phyloP scores from a whole-genome alignment of 2,329 filamentous ascomycete species.

The Xylariomycetidae sp. region DNA sequence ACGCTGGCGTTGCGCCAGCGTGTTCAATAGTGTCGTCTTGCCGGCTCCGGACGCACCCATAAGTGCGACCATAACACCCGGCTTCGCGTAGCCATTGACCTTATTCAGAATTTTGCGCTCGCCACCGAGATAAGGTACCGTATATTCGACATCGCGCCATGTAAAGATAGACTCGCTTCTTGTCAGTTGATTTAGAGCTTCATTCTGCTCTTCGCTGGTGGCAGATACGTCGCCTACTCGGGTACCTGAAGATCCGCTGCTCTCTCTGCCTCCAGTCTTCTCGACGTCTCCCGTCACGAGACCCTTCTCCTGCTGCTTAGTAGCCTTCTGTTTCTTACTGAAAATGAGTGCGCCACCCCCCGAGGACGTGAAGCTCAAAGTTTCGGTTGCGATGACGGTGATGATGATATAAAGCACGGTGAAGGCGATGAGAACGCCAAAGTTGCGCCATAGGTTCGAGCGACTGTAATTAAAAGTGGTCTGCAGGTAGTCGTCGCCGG shows the following conservation, averaged over 20 bases:
- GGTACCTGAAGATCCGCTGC: slow-evolving; percentile 20
- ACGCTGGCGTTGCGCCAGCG: slow-evolving; percentile 65
- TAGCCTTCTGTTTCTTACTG: slow-evolving; percentile 61
- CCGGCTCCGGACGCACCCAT: slow-evolving; percentile 80
- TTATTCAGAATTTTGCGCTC: slow-evolving; percentile 60
- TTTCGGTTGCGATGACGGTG: slow-evolving; percentile 66
- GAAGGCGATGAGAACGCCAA: slow-evolving; percentile 73
- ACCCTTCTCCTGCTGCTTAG: slow-evolving; percentile 44
- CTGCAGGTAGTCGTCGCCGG: slow-evolving; percentile 51
- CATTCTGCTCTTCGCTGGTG: slow-evolving; percentile 19
- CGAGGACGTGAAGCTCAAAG: slow-evolving; percentile 55
- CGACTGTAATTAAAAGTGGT: slow-evolving; percentile 50
- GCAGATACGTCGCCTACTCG: slow-evolving; percentile 10
- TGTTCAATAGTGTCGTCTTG: slow-evolving; percentile 80
- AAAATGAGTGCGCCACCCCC: slow-evolving; percentile 69
- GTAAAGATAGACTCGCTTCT: slow-evolving; percentile 64
- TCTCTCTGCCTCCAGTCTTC: slow-evolving; percentile 33
- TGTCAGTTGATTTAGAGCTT: slow-evolving; percentile 41
- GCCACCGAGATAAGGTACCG: slow-evolving; percentile 63
- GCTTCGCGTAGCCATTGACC: slow-evolving; percentile 74
- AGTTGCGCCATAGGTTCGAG: slow-evolving; percentile 68
- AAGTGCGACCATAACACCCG: slow-evolving; percentile 73
- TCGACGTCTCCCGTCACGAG: slow-evolving; percentile 52
- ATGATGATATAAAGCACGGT: slow-evolving; percentile 68
- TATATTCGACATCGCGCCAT: slow-evolving; percentile 67